Evolutionary conservation across 2,329 filamentous ascomycete genomes (phyloP).

Genomic region (Aspergillus pseudoviridinutans): DNA sequence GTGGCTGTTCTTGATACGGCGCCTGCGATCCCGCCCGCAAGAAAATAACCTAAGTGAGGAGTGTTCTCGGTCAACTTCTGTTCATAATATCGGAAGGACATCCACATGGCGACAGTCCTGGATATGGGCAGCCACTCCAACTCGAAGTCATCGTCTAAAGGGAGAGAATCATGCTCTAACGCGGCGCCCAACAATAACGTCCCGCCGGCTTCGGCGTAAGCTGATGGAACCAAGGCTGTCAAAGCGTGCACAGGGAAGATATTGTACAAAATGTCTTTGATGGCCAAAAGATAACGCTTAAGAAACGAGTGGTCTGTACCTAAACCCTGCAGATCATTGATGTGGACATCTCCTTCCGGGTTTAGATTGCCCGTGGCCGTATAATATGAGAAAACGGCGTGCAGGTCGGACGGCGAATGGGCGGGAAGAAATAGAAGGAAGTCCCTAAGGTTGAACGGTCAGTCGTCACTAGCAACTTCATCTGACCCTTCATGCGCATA

Average conservation of each 20-base stretch:
- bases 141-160: slow-evolving; percentile 34
- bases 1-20: slow-evolving; percentile 93
- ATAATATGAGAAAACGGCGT: slow-evolving; percentile 86
- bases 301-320: slow-evolving; percentile 60
- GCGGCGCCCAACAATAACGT: slow-evolving; percentile 21
- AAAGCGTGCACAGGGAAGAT: slow-evolving; percentile 31
- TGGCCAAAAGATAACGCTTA: slow-evolving; percentile 32
- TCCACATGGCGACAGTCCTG: slow-evolving; percentile 41
- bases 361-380: slow-evolving; percentile 84
- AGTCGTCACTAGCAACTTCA: slow-evolving; percentile 11
- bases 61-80: slow-evolving; percentile 45
- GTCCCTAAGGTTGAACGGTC: slow-evolving; percentile 54
- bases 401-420: slow-evolving; percentile 59
- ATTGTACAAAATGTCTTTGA: slow-evolving; percentile 34
- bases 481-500: slow-evolving; percentile 47
- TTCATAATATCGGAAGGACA: slow-evolving; percentile 42
- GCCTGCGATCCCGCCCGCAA: slow-evolving; percentile 91
- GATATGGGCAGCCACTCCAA: slow-evolving; percentile 41
- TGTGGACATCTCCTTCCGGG: slow-evolving; percentile 86
- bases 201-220: slow-evolving; percentile 28
- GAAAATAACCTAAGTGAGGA: slow-evolving; percentile 77
- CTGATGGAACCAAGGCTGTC: slow-evolving; percentile 29
- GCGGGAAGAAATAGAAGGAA: slow-evolving; percentile 86
- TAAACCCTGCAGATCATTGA: slow-evolving; percentile 92
- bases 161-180: slow-evolving; percentile 26